A percentile compares a stretch with the other conserved stretches of the same genome.
Conservation (phyloP, 192 early-diverging fungal species). For the Coemansia sp. region DNA sequence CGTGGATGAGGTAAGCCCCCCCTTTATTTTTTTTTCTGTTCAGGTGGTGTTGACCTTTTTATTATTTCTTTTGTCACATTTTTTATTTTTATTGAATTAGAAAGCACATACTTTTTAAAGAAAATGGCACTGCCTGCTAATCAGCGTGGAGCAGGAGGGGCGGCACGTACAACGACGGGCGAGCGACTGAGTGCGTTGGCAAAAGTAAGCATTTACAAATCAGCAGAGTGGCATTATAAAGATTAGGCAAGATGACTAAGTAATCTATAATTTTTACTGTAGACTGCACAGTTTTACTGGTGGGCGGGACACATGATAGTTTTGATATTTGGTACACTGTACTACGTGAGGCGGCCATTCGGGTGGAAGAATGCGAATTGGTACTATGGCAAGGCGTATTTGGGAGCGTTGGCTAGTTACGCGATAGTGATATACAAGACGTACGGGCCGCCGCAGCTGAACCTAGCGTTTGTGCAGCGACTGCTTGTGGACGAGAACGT, state of each 20-base stretch:
- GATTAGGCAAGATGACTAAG: not conserved
- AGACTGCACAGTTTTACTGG: constrained; percentile 59
- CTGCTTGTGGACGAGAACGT: constrained; percentile 55
- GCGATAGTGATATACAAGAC: constrained; percentile 56
- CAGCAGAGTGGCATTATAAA: no score
- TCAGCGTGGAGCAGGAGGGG: not conserved
- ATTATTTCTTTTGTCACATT: not conserved
- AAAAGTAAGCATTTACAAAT: not conserved
- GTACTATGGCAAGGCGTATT: constrained; percentile 48
- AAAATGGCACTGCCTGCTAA: constrained; percentile 2
- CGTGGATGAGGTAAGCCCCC: not conserved
- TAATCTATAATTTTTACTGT: not conserved
- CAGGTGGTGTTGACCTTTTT: not conserved
- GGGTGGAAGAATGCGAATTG: constrained; percentile 38
- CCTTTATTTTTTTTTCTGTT: not conserved
- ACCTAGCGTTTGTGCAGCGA: constrained; percentile 40
- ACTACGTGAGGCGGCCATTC: constrained; percentile 47
- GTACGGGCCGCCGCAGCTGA: constrained; percentile 53
- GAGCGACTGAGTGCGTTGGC: not conserved
- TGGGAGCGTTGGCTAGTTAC: constrained; percentile 48
- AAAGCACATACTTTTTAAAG: not conserved
- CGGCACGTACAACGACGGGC: not conserved
- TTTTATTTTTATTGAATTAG: not conserved
- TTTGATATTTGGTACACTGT: constrained; percentile 32
- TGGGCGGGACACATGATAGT: constrained; percentile 51